These are phyloP conservation scores for Moniliophthora roreri DNA, from an alignment of 1,284 basidiomycete species.

Conservation along the genomic window DNA sequence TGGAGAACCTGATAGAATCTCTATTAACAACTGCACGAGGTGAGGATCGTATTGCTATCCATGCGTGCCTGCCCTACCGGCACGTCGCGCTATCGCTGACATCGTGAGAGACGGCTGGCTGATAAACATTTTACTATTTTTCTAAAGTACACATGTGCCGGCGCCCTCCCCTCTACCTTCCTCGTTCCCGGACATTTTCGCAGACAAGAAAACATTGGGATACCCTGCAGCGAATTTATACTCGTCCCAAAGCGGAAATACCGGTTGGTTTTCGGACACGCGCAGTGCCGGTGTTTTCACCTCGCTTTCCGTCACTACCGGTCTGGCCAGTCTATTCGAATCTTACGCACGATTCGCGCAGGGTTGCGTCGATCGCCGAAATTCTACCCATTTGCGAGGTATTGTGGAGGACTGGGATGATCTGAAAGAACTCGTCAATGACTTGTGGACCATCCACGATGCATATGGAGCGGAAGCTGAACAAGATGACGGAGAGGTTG, in stretches of 20 bases:
- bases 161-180: conserved; percentile 47
- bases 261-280: conserved; percentile 21
- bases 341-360: conserved; percentile 45
- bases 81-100: conserved; percentile 2
- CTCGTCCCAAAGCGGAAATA: conserved; percentile 22
- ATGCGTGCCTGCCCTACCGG: not conserved
- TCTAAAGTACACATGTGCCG: conserved; percentile 41
- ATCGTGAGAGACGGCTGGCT: not conserved
- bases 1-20: conserved; percentile 35
- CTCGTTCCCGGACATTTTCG: conserved; percentile 47
- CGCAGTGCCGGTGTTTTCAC: conserved; percentile 28
- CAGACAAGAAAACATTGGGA: conserved; percentile 11
- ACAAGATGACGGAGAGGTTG: not conserved
- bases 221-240: conserved; percentile 6
- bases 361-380: conserved; percentile 28
- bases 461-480: conserved; percentile 25
- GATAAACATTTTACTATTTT: not conserved
- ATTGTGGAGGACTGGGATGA: conserved; percentile 48
- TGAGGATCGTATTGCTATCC: conserved; percentile 17
- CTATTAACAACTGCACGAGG: conserved; percentile 36
- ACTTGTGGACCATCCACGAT: conserved; percentile 52
- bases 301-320: conserved; percentile 32
- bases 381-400: conserved; percentile 19
- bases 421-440: conserved; percentile 46
- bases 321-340: conserved; percentile 35